Evolutionary conservation across 176 grass and related monocot species (phyloP).

Genomic region (Cenchrus americanus): DNA sequence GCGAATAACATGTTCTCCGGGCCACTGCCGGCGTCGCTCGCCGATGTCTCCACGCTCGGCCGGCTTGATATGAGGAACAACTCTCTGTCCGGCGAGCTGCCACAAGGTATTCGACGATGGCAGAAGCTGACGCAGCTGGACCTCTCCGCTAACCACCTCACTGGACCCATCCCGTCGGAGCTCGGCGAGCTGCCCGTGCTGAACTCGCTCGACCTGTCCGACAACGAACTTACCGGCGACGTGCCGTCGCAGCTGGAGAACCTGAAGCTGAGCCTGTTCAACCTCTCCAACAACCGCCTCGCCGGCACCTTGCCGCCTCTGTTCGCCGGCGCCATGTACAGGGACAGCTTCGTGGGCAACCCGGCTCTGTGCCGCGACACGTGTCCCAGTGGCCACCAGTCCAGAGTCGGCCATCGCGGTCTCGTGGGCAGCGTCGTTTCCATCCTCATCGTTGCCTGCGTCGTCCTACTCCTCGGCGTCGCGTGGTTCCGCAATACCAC

Average conservation of each 20-base stretch:
- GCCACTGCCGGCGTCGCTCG: conserved; percentile 45
- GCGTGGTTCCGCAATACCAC: conserved; percentile 36
- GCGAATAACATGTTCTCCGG: conserved; percentile 63
- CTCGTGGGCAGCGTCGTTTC: conserved; percentile 26
- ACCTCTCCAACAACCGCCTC: conserved; percentile 77
- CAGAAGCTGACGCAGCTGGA: conserved; percentile 68
- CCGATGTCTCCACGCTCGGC: conserved; percentile 48
- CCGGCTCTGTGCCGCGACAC: conserved; percentile 55
- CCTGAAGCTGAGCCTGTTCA: conserved; percentile 70
- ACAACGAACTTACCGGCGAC: conserved; percentile 61
- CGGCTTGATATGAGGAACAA: conserved; percentile 71
- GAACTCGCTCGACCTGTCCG: conserved; percentile 79
- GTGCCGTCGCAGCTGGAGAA: conserved; percentile 69
- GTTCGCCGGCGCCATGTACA: conserved; percentile 44
- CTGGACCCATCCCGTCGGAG: conserved; percentile 63
- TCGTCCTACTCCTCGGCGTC: conserved; percentile 42
- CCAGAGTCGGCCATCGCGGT: not conserved
- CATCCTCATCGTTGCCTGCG: conserved; percentile 11
- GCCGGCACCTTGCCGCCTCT: conserved; percentile 62
- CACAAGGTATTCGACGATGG: conserved; percentile 51
- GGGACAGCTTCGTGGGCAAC: conserved; percentile 72
- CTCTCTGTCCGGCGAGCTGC: conserved; percentile 63
- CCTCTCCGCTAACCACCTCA: conserved; percentile 55
- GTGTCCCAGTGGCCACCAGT: not conserved
- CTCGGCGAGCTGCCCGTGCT: conserved; percentile 73